phyloP scores from a whole-genome alignment of 75 land plant species.

The Larix kaempferi region DNA sequence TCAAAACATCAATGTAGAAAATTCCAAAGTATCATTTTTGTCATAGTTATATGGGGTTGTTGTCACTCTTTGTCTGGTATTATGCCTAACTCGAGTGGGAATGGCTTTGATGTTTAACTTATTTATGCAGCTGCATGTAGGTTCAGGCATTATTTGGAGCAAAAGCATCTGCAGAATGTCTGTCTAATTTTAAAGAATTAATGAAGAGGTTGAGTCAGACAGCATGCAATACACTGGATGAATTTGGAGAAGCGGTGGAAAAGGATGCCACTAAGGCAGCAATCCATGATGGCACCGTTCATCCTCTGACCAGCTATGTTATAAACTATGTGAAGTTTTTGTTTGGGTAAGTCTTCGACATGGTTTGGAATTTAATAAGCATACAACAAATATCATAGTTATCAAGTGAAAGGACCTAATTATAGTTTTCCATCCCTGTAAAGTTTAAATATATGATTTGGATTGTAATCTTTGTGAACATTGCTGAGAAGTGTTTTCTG shows the following conservation, averaged over 20 bases:
- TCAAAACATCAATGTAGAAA: neutral
- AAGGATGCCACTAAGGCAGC: slow-evolving; percentile 22
- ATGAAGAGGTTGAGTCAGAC: slow-evolving; percentile 20
- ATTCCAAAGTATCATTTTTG: neutral
- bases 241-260: slow-evolving; percentile 19
- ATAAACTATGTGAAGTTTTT: slow-evolving; percentile 26
- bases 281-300: slow-evolving; percentile 22
- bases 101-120: neutral
- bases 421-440: neutral
- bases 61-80: neutral
- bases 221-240: slow-evolving; percentile 18
- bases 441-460: neutral
- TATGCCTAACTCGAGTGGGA: neutral
- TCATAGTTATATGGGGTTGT: neutral
- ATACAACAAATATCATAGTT: neutral
- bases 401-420: neutral
- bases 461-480: neutral
- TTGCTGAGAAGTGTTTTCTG: neutral
- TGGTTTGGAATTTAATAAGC: slow-evolving; percentile 1
- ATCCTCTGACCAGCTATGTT: slow-evolving; percentile 30
- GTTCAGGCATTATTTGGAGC: slow-evolving; percentile 13
- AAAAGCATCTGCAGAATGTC: neutral
- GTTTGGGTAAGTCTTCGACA: slow-evolving; percentile 13
- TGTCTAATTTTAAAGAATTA: slow-evolving; percentile 11
- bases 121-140: slow-evolving; percentile 8